Evolutionary conservation across 140 eudicot species (phyloP).

Genomic region (Bidens hawaiensis): DNA sequence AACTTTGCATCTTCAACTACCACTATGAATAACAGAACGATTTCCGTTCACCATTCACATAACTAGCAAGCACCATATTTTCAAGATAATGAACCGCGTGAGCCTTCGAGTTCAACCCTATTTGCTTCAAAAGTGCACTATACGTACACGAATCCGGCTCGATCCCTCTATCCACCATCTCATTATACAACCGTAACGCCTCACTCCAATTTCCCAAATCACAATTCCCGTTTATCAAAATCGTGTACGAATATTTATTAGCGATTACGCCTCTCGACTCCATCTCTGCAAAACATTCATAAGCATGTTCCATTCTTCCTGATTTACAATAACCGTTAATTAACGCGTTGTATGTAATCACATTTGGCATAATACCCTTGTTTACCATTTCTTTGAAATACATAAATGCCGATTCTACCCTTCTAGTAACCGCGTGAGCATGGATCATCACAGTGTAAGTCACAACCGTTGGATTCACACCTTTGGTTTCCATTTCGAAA

Average conservation of each 20-base stretch:
- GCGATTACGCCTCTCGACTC: constrained; percentile 40
- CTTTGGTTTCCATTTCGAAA: constrained; percentile 44
- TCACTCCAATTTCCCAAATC: constrained; percentile 49
- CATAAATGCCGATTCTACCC: constrained; percentile 45
- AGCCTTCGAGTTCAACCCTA: constrained; percentile 35
- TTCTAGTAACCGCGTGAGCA: constrained; percentile 40
- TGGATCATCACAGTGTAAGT: constrained; percentile 61
- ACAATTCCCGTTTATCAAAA: constrained; percentile 49
- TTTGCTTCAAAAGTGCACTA: constrained; percentile 48
- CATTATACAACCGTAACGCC: constrained; percentile 50
- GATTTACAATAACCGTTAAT: constrained; percentile 59
- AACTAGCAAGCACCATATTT: constrained; percentile 34
- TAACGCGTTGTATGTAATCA: constrained; percentile 55
- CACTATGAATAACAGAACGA: constrained; percentile 10
- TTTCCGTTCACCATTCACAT: constrained; percentile 27
- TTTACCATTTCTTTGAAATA: constrained; percentile 58
- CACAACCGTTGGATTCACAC: constrained; percentile 55
- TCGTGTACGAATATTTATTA: constrained; percentile 64
- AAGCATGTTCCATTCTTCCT: constrained; percentile 44
- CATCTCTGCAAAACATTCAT: constrained; percentile 45
- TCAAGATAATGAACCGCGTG: constrained; percentile 48
- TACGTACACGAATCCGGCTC: constrained; percentile 63
- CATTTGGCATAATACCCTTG: constrained; percentile 56
- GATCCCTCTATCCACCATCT: constrained; percentile 57
- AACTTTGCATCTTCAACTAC: constrained; percentile 12